These are phyloP conservation scores for Pulveroboletus ravenelii DNA, from an alignment of 768 basidiomycete genomes.

Conservation along the genomic window DNA sequence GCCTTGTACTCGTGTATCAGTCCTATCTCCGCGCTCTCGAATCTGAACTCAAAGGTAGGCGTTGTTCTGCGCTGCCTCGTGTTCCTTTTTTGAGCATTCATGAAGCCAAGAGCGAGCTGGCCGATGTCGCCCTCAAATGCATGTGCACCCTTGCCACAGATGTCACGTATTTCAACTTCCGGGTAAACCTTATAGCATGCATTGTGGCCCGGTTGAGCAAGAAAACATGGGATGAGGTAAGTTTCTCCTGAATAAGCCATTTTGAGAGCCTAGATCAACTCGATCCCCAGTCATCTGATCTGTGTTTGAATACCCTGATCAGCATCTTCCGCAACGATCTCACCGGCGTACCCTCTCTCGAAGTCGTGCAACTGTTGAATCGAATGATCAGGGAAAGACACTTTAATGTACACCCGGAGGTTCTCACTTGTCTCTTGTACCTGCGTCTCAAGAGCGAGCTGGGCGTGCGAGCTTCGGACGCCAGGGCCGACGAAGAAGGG, in stretches of 20 bases:
- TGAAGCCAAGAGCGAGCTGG: constrained; percentile 60
- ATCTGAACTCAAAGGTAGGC: constrained; percentile 71
- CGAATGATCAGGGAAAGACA: constrained; percentile 93
- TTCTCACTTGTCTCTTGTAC: constrained; percentile 77
- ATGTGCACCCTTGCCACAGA: constrained; percentile 83
- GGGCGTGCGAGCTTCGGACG: constrained; percentile 69
- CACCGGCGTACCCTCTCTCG: constrained; percentile 77
- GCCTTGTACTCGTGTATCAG: constrained; percentile 85
- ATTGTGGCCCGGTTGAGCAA: constrained; percentile 79
- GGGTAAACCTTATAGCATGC: constrained; percentile 84
- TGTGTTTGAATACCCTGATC: constrained; percentile 78
- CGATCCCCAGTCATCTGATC: constrained; percentile 65
- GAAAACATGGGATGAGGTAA: constrained; percentile 85
- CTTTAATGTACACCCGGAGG: constrained; percentile 86
- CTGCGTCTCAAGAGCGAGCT: constrained; percentile 87
- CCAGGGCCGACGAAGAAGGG: constrained; percentile 54
- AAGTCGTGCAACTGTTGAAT: constrained; percentile 84
- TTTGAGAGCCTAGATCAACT: constrained; percentile 6
- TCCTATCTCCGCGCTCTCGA: constrained; percentile 82
- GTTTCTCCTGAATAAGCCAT: constrained; percentile 21
- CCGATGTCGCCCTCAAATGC: constrained; percentile 69
- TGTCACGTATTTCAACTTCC: constrained; percentile 95
- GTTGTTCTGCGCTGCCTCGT: constrained; percentile 16
- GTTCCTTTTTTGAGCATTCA: constrained; percentile 17
- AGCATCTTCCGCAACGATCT: constrained; percentile 79